Percentiles rank a stretch among this genome's conserved stretches.
Conservation (phyloP, 495 filamentous ascomycete genomes). For the Penicillium coprophilum region DNA sequence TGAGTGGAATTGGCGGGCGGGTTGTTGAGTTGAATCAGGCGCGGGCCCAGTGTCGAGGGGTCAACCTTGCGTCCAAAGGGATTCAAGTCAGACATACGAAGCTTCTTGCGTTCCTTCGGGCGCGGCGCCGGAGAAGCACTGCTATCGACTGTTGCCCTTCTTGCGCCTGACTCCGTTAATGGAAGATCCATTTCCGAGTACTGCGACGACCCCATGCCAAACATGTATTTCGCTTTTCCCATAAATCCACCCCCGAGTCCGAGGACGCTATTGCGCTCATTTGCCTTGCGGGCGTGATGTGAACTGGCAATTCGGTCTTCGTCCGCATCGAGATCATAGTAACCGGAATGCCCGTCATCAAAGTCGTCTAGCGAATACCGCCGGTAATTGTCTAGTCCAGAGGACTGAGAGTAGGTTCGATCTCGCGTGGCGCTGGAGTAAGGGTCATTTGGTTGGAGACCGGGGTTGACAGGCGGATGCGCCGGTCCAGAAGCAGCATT, state of each 20-base stretch:
- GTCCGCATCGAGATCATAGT: constrained; percentile 54
- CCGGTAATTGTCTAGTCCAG: constrained; percentile 80
- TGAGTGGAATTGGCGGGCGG: constrained; percentile 85
- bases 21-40: constrained; percentile 96
- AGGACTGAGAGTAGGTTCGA: constrained; percentile 78
- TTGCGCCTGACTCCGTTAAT: constrained; percentile 73
- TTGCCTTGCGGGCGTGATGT: constrained; percentile 54
- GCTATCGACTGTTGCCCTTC: constrained; percentile 42
- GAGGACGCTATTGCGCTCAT: constrained; percentile 83
- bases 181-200: constrained; percentile 99
- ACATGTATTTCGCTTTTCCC: constrained; percentile 81
- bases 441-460: constrained; percentile 35
- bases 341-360: constrained; percentile 71
- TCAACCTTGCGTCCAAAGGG: constrained; percentile 89
- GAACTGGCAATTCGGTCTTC: constrained; percentile 59
- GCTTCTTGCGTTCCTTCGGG: constrained; percentile 53
- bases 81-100: constrained; percentile 74
- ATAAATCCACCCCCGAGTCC: constrained; percentile 82
- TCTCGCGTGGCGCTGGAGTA: constrained; percentile 49
- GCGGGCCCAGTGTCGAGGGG: constrained; percentile 84
- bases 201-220: constrained; percentile 84
- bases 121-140: constrained; percentile 31
- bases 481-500: constrained; percentile 24
- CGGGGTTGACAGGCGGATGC: constrained; percentile 31
- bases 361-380: constrained; percentile 84